These are phyloP conservation scores for Termitomyces sp. DNA, from an alignment of 768 basidiomycete species.

Conservation along the genomic window DNA sequence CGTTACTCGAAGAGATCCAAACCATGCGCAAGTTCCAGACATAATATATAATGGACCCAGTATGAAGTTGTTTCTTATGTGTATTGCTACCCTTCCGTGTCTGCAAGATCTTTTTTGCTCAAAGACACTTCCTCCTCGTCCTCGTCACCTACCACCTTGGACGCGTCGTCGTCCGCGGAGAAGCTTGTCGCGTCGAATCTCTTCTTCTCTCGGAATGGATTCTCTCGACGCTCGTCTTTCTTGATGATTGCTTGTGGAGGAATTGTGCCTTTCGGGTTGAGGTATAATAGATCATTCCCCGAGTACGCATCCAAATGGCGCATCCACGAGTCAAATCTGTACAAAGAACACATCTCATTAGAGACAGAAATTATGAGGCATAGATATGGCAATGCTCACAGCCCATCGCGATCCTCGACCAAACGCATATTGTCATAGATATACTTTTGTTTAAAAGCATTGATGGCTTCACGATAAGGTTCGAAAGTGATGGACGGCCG, in stretches of 20 bases:
- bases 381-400: conserved; percentile 41
- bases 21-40: conserved; percentile 88
- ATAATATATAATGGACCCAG: conserved; percentile 24
- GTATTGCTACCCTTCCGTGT: conserved; percentile 42
- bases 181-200: conserved; percentile 63
- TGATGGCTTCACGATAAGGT: conserved; percentile 57
- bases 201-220: conserved; percentile 64
- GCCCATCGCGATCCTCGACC: conserved; percentile 71
- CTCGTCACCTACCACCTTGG: conserved; percentile 25
- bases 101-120: conserved; percentile 39
- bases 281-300: conserved; percentile 72
- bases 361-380: background rate
- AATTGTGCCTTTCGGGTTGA: conserved; percentile 74
- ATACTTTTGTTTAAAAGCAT: conserved; percentile 75
- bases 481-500: conserved; percentile 73
- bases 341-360: conserved; percentile 1
- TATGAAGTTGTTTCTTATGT: background rate
- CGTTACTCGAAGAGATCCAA: conserved; percentile 81
- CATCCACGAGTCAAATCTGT: conserved; percentile 87
- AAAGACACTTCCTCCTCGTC: conserved; percentile 31
- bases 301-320: conserved; percentile 67
- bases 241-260: conserved; percentile 65
- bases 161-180: conserved; percentile 25
- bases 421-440: conserved; percentile 86
- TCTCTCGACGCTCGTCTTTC: conserved; percentile 47